Conservation (phyloP, 2,329 filamentous ascomycete species). For the Phoma herbarum region DNA sequence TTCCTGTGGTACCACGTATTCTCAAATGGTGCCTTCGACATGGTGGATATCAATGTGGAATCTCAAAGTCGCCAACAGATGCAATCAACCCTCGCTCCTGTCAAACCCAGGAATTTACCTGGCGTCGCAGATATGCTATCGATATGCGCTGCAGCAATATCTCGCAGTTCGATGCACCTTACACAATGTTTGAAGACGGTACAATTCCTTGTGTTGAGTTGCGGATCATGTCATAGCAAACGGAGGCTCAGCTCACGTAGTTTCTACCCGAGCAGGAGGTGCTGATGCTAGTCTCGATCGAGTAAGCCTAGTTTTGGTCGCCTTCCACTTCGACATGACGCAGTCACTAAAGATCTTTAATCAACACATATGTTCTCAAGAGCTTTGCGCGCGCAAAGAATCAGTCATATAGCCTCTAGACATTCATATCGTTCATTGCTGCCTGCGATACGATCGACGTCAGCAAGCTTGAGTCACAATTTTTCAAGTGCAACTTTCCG, state of each 20-base stretch:
- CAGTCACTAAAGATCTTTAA: conserved; percentile 9
- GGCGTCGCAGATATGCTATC: neutral
- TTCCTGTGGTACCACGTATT: conserved; percentile 87
- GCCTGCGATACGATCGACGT: neutral
- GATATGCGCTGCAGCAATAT: neutral
- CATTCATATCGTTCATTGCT: neutral
- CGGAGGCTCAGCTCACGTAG: neutral
- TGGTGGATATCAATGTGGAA: neutral
- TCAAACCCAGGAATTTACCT: neutral
- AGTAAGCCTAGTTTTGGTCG: conserved; percentile 1
- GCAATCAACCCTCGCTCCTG: neutral
- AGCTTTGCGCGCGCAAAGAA: neutral
- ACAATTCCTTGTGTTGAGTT: neutral
- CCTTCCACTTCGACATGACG: conserved; percentile 17
- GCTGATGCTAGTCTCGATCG: neutral
- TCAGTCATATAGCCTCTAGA: neutral
- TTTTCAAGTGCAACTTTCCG: conserved; percentile 26
- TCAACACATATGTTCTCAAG: conserved; percentile 26
- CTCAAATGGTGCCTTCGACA: conserved; percentile 55
- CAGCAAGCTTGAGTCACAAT: conserved; percentile 2
- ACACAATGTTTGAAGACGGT: no score
- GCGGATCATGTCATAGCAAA: neutral
- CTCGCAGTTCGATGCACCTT: no score
- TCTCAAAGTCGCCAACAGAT: neutral
- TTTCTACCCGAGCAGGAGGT: neutral